A percentile compares a stretch with the other conserved stretches of the same genome.
Conservation (phyloP, 805 yeast species). For the Candida ficus region DNA sequence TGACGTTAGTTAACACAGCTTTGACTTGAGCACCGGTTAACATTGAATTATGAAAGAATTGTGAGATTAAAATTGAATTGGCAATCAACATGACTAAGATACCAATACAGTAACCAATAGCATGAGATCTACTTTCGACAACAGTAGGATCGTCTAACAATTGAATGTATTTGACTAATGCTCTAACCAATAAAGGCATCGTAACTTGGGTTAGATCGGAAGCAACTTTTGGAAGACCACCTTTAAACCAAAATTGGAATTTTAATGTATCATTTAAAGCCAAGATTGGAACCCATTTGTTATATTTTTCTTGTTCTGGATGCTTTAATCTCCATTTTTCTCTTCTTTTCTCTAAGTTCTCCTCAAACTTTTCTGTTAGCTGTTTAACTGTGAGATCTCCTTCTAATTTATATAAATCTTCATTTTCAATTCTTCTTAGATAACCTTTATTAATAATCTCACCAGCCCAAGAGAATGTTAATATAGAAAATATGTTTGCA, state of each 20-base stretch:
- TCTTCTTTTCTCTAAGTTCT: conserved; percentile 25
- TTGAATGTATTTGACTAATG: conserved; percentile 61
- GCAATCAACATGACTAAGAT: conserved; percentile 49
- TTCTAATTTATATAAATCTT: conserved; percentile 45
- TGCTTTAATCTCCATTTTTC: conserved; percentile 22
- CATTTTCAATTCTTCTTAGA: conserved; percentile 52
- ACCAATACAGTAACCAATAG: conserved; percentile 76
- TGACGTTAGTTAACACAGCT: conserved; percentile 64
- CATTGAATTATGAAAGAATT: conserved; percentile 57
- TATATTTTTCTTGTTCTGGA: conserved; percentile 18
- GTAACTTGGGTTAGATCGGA: conserved; percentile 38
- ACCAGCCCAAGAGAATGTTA: conserved; percentile 21
- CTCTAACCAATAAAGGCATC: conserved; percentile 62
- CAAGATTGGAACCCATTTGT: conserved; percentile 23
- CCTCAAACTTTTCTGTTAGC: conserved; percentile 33
- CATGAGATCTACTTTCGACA: conserved; percentile 43
- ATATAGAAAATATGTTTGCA: conserved; percentile 15
- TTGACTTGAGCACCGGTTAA: conserved; percentile 66
- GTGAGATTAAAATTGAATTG: conserved; percentile 48
- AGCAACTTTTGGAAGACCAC: conserved; percentile 25
- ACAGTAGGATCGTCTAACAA: conserved; percentile 35
- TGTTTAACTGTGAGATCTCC: conserved; percentile 30
- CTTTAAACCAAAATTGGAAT: conserved; percentile 28
- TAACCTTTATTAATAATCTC: conserved; percentile 42
- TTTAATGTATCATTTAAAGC: conserved; percentile 33